Evolutionary conservation across 257 asterid genomes (phyloP).

Genomic region (Plantago major): DNA sequence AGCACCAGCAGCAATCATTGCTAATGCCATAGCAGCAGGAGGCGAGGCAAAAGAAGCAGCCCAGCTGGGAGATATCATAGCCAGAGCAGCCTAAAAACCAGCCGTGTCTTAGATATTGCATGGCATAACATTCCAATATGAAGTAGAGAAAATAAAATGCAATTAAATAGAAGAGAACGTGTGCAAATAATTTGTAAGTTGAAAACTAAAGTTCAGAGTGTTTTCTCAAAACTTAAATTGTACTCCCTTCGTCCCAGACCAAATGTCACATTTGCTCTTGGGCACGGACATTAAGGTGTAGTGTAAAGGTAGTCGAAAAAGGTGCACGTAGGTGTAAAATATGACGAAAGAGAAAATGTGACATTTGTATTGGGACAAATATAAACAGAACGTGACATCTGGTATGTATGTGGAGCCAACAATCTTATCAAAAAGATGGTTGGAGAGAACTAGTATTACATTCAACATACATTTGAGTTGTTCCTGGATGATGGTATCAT

Average conservation of each 20-base stretch:
- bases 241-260: no score
- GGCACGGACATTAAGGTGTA: no score
- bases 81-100: conserved; percentile 77
- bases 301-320: no score
- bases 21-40: conserved; percentile 96
- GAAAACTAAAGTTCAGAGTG: no score
- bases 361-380: no score
- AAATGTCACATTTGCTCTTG: no score
- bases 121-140: conserved; percentile 16
- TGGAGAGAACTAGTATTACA: background rate
- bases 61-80: conserved; percentile 97
- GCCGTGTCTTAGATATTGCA: conserved; percentile 23
- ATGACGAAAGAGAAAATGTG: no score
- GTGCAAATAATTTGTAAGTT: background rate
- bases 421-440: no score
- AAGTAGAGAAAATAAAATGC: conserved; percentile 7
- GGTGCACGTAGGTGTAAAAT: no score
- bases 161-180: conserved; percentile 1
- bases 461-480: conserved; percentile 7
- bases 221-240: no score
- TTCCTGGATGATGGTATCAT: conserved; percentile 1
- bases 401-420: no score
- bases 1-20: conserved; percentile 99
- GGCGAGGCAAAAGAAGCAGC: conserved; percentile 99
- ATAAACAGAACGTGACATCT: no score